Base-by-base conservation (phyloP, 257 asterid genomes). In the Przewalskia tangutica region DNA sequence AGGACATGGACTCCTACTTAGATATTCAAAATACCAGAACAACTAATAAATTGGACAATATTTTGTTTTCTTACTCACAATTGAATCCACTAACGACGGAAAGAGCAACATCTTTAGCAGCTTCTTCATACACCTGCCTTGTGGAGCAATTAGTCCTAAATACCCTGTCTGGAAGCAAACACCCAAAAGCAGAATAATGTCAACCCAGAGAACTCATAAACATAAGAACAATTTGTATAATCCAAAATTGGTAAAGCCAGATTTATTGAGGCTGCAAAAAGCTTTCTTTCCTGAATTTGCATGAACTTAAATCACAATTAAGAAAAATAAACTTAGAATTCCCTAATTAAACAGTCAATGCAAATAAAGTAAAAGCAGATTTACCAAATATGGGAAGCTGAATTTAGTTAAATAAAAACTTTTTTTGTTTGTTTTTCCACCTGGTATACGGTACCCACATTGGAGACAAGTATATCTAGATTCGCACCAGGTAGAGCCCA, bases 61-160 rank as follows among this genome's bases (percentile, higher is more conserved):
- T 17, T 18, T 14, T 54, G 64, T 23, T 16, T 23, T 84, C 79
- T 50, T 34, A 84, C 95, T 94, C 91, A 95, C 98, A 90, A 80
- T 95, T 94, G 82, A 94, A 82, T 79, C 99, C 99, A 87, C 88
- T 84, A 48, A 94, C 90, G 46, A 91, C 99, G 6, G 98, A 93
- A 83, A 95, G 87, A 56, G 98, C 98, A 44, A 94, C 97, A 38
- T 95, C 92, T 82, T 89, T 94, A 17, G 99, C 97, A 82, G 97
- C 97, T 89, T 88, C 88, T 82, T 94, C 97, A 77, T 95, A 95
- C 63, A 95, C 98, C 83, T 93, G 92, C 86, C 95, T 91, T 13
- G 99, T 93, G 20, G 97, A 82, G 88, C 94, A 90, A 81, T 88
- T 89, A 36, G 86, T 85, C 84, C 97, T 86, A 85, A 94, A 95